Evolutionary conservation across 768 basidiomycete genomes (phyloP), one percentile per base, ranked within the genome.

Genomic region (Hygrocybe punicea): DNA sequence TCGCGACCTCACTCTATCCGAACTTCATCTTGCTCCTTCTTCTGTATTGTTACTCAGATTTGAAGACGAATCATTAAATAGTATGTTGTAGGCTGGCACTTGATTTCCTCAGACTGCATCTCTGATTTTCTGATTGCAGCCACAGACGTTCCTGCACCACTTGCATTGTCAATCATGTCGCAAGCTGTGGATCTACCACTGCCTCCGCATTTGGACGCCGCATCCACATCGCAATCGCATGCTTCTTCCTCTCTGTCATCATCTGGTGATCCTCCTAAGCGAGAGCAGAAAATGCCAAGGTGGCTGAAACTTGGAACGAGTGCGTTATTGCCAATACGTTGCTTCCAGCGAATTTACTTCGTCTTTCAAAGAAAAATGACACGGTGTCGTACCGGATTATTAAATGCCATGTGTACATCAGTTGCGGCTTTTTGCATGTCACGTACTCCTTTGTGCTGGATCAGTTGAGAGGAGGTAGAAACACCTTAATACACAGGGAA

Each of bases 11-110:
- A 80, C 79, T 10, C 77, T 96, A 2, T 71, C 78, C 2, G 82
- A 91, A 40, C 78, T 96, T 10, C 80, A 87, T 34, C 75, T 96
- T 21, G 84, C 92, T 1, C 93, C 93, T 1, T 86, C 90, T 2
- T 89, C 91, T 8, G 72, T 93, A 14, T 80, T 96, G 9, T 72
- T 89, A 44, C 73, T 95, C 57, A 79, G 84, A 55, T 95, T 94
- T 65, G 81, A 84, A 58, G 86, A 91, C 52, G 84, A 85, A 5
- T 67, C 75, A 4, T 68, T 91, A 50, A 93, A 93, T 63, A 78
- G 90, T 89, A 58, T 29, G 78, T 69, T 5, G 6, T 11, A 14
- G 11, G 29, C 10, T 55, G 11, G 17, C 49, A 46, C 55, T 60
- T 40, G 51, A 33, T 39, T 29, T 37, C 29, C 21, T 9, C 19